Evolutionary conservation across 305 asterid genomes (phyloP), one percentile per base, ranked within the genome.

Genomic region (Fraxinus paxiana): DNA sequence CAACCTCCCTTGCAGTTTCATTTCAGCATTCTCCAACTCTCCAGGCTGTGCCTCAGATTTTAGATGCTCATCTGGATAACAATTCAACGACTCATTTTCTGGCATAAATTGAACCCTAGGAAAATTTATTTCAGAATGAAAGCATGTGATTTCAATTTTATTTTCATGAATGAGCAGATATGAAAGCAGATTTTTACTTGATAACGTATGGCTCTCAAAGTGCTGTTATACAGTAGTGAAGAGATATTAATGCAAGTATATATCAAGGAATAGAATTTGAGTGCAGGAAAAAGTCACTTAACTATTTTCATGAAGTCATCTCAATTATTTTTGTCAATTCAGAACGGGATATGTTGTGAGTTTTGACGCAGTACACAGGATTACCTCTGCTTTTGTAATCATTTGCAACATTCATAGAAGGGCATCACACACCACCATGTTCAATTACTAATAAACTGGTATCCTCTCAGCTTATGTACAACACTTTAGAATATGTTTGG

Each of bases 21-120:
- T 84, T 79, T 79, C 86, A 61, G 77, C 77, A 78, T 83, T 83
- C 79, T 81, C 89, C 54, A 82, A 77, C 83, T 81, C 85, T 77
- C 76, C 77, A 79, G 84, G 76, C 73, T 77, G 88, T 78, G 81
- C 90, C 80, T 77, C 91, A 78, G 81, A 77, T 61, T 82, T 82
- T 76, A 65, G 51, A 78, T 76, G 83, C 77, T 87, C 94, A 85
- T 83, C 97, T 91, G 91, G 69, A 73, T 30, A 83, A 81, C 71
- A 83, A 83, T 74, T 81, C 74, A 74, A 18, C 20, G 54, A 10
- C 51, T 71, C 76, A 82, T 75, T 69, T 59, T 54, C 31, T 54
- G 82, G 75, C 31, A 51, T 24, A 67, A 67, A 67, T 67, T 26
- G 37, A 28, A 67, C 17, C 37, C 37, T 67, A 26, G 8, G 73